phyloP scores from a whole-genome alignment of 768 basidiomycete genomes.

The Boletellus emodensis region DNA sequence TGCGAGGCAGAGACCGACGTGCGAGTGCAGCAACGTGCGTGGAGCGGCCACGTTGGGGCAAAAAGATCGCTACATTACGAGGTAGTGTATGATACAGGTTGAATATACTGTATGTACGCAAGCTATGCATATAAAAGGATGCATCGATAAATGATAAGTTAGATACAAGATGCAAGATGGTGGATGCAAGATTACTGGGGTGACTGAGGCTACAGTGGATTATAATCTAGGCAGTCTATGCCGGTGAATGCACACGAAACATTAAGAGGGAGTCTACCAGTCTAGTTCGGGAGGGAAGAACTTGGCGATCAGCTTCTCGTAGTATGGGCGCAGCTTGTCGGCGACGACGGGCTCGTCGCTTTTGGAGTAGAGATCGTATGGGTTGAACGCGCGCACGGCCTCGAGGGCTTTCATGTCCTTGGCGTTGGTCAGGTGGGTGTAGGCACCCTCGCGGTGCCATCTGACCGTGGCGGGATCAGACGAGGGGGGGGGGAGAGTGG shows the following conservation, averaged over 20 bases:
- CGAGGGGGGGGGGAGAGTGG: not conserved
- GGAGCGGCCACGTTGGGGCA: conserved; percentile 3
- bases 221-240: conserved; percentile 8
- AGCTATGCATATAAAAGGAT: conserved; percentile 1
- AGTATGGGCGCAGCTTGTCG: conserved; percentile 74
- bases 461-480: conserved; percentile 26
- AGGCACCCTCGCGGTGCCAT: conserved; percentile 89
- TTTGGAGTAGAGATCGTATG: conserved; percentile 93
- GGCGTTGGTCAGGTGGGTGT: conserved; percentile 72
- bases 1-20: not conserved
- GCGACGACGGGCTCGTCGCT: conserved; percentile 63
- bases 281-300: conserved; percentile 81
- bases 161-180: not conserved
- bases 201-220: not conserved
- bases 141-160: conserved; percentile 14
- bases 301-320: conserved; percentile 74
- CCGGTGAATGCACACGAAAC: not conserved
- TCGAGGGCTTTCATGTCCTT: conserved; percentile 60
- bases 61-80: not conserved
- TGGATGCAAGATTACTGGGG: not conserved
- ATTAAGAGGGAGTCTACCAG: conserved; percentile 51
- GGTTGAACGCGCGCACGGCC: conserved; percentile 86
- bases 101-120: conserved; percentile 1
- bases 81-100: not conserved
- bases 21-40: conserved; percentile 10